These are phyloP conservation scores for Leucosporidium yakuticum DNA, from an alignment of 768 basidiomycete genomes.

Conservation along the genomic window DNA sequence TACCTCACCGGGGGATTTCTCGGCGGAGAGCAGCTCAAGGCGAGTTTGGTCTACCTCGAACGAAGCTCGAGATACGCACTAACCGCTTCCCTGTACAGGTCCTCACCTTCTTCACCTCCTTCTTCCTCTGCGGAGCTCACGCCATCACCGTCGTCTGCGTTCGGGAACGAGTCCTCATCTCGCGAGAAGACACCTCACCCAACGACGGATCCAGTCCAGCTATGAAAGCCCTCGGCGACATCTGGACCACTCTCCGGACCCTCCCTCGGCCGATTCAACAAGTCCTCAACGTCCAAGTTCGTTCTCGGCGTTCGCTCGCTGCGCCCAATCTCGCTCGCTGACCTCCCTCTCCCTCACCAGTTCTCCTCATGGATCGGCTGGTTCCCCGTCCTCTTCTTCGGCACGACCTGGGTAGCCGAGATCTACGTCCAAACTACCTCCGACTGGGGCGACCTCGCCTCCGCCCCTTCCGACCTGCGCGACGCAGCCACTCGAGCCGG, in stretches of 20 bases:
- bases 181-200: constrained; percentile 32
- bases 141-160: constrained; percentile 52
- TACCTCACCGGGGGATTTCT: constrained; percentile 59
- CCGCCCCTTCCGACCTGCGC: constrained; percentile 48
- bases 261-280: constrained; percentile 70
- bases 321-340: background rate
- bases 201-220: background rate
- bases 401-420: constrained; percentile 65
- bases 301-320: constrained; percentile 5
- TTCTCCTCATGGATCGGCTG: constrained; percentile 80
- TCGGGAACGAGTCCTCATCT: constrained; percentile 63
- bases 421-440: constrained; percentile 57
- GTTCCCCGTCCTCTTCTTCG: constrained; percentile 67
- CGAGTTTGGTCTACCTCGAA: background rate
- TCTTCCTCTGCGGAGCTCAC: constrained; percentile 64
- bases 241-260: constrained; percentile 64
- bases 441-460: constrained; percentile 38
- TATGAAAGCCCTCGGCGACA: constrained; percentile 39
- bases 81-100: constrained; percentile 3
- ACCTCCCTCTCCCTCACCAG: constrained; percentile 56
- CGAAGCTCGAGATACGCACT: background rate
- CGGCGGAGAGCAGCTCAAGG: constrained; percentile 69
- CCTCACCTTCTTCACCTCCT: constrained; percentile 65
- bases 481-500: constrained; percentile 75
- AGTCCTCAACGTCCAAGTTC: constrained; percentile 59